A percentile compares a stretch with the other conserved stretches of the same genome.
These are phyloP conservation scores for Graphilbum ipis-grandicollis DNA, from an alignment of 2,329 filamentous ascomycete species.

Conservation along the genomic window DNA sequence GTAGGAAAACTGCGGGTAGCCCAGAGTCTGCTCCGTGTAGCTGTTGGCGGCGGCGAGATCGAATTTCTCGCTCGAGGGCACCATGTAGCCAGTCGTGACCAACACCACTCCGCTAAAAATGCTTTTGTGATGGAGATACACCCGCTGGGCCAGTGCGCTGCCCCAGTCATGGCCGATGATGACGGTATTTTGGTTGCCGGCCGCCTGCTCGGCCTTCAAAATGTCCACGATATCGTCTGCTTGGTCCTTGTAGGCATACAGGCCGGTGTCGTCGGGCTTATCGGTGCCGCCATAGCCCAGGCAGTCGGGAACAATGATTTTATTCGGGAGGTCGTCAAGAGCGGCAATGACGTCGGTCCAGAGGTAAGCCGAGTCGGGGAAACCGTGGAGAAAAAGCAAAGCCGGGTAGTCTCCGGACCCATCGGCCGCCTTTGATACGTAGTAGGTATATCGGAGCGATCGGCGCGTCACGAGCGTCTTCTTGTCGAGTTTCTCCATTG, in stretches of 20 bases:
- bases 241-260: slow-evolving; percentile 20
- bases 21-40: slow-evolving; percentile 15
- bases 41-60: slow-evolving; percentile 18
- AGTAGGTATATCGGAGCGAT: slow-evolving; percentile 23
- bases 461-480: slow-evolving; percentile 15
- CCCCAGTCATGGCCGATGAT: slow-evolving; percentile 34
- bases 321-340: slow-evolving; percentile 15
- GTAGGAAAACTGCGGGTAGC: slow-evolving; percentile 22
- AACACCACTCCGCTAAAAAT: slow-evolving; percentile 23
- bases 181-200: slow-evolving; percentile 15
- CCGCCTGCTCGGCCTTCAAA: slow-evolving; percentile 9
- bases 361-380: slow-evolving; percentile 25
- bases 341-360: slow-evolving; percentile 21
- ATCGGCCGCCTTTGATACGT: slow-evolving; percentile 10
- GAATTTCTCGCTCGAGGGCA: slow-evolving; percentile 15
- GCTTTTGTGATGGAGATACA: slow-evolving; percentile 22
- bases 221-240: slow-evolving; percentile 21
- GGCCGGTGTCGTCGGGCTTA: slow-evolving; percentile 19
- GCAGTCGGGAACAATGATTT: slow-evolving; percentile 20
- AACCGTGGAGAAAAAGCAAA: slow-evolving; percentile 29
- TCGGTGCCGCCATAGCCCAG: slow-evolving; percentile 22
- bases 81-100: slow-evolving; percentile 23
- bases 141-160: slow-evolving; percentile 18
- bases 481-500: slow-evolving; percentile 11
- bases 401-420: slow-evolving; percentile 10